Base-by-base conservation (phyloP, 352 stramenopile species). In the Phytophthora melonis region DNA sequence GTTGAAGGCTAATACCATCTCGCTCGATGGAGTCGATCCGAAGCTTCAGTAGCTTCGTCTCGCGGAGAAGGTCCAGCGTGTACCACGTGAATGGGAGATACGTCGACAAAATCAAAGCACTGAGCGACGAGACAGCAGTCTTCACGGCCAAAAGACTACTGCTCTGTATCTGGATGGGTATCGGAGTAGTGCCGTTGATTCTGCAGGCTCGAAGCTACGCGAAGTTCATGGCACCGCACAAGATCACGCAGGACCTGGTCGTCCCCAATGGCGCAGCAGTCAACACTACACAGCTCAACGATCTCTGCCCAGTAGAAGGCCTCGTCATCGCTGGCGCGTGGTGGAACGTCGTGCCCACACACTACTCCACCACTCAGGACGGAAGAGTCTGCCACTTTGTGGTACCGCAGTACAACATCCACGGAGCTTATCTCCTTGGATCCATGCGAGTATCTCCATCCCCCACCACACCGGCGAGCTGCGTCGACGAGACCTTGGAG, bases 371-470 rank as follows among this genome's bases (percentile, higher is more conserved):
- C 21, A 7, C 18, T 19, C 19, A 32, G 7, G 47, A 60, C 6
- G 49, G 21, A 3, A 25, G 3, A 25, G 11, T 67, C 34, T 58
- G 60, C 23, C 60, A 59, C 49, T 67, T 67, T 5, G 61, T 71
- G 1, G 34, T 71, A 21, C 64, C 64, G 16, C 64, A 71, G 32
- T 71, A 71, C 49, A 66, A 66, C 13, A 58, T 71, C 18, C 64
- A 71, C 21, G 64, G 64, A 39, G 30, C 49, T 1, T 71, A 66
- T 23, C 18, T 71, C 9, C 43, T 63, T 5, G 45, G 13, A 50
- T 5, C 11, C 21, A 50, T 25, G 1, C 45, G 30, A 21, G 49
- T 45, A 11, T 10, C 41, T 39, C 53, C 63, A 25, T 60, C 23
- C 0, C 23, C 34, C 6, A 66, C 64, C 4, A 66, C 55, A 14